phyloP scores from a whole-genome alignment of 345 rosid genomes.

The Raphanus raphanistrum region DNA sequence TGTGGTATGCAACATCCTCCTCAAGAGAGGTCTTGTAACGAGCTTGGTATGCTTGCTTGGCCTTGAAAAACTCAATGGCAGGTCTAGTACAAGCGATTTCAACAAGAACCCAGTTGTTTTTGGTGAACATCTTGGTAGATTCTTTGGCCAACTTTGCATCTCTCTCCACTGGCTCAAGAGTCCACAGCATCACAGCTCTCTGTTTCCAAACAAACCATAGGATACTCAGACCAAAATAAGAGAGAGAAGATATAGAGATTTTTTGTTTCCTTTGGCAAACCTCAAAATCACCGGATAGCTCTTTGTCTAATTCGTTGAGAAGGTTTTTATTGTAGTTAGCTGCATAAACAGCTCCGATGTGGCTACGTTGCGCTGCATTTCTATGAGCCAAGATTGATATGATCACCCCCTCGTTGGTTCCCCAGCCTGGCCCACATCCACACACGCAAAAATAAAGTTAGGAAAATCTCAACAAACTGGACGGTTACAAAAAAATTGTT shows the following conservation, averaged over 20 bases:
- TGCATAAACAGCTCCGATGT: slow-evolving; percentile 57
- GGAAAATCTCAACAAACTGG: slow-evolving; percentile 1
- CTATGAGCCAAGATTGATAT: slow-evolving; percentile 83
- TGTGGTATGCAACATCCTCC: slow-evolving; percentile 88
- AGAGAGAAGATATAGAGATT: too few species aligned
- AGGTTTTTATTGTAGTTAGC: slow-evolving; percentile 73
- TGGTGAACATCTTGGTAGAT: slow-evolving; percentile 65
- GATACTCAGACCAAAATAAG: too few species aligned
- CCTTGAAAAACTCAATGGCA: slow-evolving; percentile 54
- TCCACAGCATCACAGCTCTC: slow-evolving; percentile 61
- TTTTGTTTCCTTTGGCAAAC: slow-evolving; percentile 23
- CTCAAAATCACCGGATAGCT: slow-evolving; percentile 88
- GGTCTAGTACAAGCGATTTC: slow-evolving; percentile 86
- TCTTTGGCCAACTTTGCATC: slow-evolving; percentile 78
- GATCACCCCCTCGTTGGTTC: slow-evolving; percentile 75
- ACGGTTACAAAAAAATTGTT: background rate
- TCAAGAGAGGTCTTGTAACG: slow-evolving; percentile 76
- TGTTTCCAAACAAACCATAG: slow-evolving; percentile 4
- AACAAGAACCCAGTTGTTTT: slow-evolving; percentile 69
- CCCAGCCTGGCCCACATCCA: slow-evolving; percentile 59
- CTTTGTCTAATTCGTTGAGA: slow-evolving; percentile 61
- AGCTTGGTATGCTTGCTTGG: slow-evolving; percentile 72
- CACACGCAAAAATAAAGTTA: background rate
- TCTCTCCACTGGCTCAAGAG: slow-evolving; percentile 72
- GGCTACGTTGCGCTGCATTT: slow-evolving; percentile 66